Base-by-base conservation (phyloP, 2,329 filamentous ascomycete genomes). In the Pestalotiopsis sp. region DNA sequence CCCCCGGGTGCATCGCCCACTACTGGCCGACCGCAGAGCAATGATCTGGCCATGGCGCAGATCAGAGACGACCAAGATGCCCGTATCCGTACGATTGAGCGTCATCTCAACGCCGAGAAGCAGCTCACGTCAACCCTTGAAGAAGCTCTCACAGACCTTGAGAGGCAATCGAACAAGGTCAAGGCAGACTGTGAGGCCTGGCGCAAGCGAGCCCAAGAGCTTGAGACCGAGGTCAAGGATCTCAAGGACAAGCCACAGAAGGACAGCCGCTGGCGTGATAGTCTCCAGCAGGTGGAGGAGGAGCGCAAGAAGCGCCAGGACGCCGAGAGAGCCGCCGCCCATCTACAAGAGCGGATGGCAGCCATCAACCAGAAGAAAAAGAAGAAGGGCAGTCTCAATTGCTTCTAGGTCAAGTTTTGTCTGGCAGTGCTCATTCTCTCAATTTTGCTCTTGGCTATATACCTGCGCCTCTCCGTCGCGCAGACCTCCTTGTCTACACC, bases 121-220 rank as follows among this genome's bases (percentile, higher is more conserved):
- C 95, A 98, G 79, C 90, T 99, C 68, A 99, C 95, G 0, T 91
- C 93, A 61, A 98, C 95, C 2, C 87, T 99, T 52, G 96, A 99
- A 79, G 95, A 98, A 81, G 96, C 96, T 6, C 89, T 99, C 38
- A 95, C 94, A 2, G 96, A 99, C 75, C 88, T 99, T 48, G 96
- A 99, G 81, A 89, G 89, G 67, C 94, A 97, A 74, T 94, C 92
- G 75, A 97, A 95, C 80, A 95, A 95, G 84, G 90, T 95, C 79
- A 97, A 97, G 84, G 84, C 89, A 2, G 96, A 99, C 79, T 91
- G 93, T 78, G 96, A 98, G 65, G 88, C 87, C 39, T 98, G 94
- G 92, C 93, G 92, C 81, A 94, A 93, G 84, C 94, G 96, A 76
- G 94, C 93, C 48, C 84, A 84, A 75, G 87, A 91, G 68, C 85